phyloP scores from a whole-genome alignment of 768 basidiomycete species.

The Chlorophyllum brunneum region DNA sequence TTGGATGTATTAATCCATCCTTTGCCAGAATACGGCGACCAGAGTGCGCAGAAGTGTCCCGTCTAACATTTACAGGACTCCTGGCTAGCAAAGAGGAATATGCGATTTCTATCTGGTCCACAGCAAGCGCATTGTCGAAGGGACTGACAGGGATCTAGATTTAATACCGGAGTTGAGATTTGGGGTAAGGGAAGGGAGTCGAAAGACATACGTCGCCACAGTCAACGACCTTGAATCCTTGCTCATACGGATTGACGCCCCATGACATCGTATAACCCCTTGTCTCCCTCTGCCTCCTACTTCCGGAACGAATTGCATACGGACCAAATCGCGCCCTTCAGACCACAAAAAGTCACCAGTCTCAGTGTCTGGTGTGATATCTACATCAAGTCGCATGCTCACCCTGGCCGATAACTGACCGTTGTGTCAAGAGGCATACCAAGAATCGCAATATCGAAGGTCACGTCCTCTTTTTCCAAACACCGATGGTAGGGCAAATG shows the following conservation, averaged over 20 bases:
- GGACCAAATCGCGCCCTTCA: slow-evolving; percentile 91
- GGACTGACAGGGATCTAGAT: slow-evolving; percentile 68
- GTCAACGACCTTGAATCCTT: slow-evolving; percentile 61
- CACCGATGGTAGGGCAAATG: slow-evolving; percentile 75
- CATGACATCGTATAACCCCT: slow-evolving; percentile 71
- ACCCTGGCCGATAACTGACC: slow-evolving; percentile 56
- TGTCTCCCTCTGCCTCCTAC: slow-evolving; percentile 55
- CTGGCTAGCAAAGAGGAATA: slow-evolving; percentile 74
- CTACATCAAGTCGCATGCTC: slow-evolving; percentile 19
- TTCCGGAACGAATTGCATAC: slow-evolving; percentile 78
- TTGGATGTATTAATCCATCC: slow-evolving; percentile 66
- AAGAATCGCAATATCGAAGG: slow-evolving; percentile 75
- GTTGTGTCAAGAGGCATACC: slow-evolving; percentile 80
- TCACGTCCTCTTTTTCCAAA: slow-evolving; percentile 48
- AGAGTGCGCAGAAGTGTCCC: slow-evolving; percentile 31
- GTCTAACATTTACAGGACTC: slow-evolving; percentile 32
- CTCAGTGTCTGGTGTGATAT: too few species aligned
- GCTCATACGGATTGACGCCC: slow-evolving; percentile 61
- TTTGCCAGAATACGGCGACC: slow-evolving; percentile 37
- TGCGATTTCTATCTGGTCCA: slow-evolving; percentile 86
- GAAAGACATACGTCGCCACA: slow-evolving; percentile 68
- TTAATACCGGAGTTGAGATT: neutral
- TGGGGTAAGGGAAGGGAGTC: neutral
- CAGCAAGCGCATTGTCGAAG: slow-evolving; percentile 78
- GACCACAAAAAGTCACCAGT: neutral